Evolutionary conservation across 371 early-diverging fungal genomes (phyloP), one percentile per base, ranked within the genome.

Genomic region (Mortierella sp.): DNA sequence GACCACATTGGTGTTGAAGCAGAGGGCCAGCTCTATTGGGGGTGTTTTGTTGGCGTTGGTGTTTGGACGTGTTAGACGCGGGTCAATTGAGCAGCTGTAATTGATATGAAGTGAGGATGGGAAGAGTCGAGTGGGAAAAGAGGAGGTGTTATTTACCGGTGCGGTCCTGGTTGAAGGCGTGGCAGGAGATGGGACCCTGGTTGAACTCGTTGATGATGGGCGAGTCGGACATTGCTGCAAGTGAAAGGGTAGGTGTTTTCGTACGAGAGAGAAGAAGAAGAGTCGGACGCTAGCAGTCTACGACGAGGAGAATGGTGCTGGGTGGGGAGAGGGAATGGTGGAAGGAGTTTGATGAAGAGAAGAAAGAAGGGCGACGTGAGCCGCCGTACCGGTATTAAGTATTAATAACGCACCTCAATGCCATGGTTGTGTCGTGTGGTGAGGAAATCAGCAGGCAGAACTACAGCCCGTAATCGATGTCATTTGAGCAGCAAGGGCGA

Each of bases 81-180:
- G 34, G 21, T 37, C 43, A 24, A 40, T 40, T 67, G 40, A 67
- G 26, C 14, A 34, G 34, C 13, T 16, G 3, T 24, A 59, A 71
- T 24, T 24, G 44, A 34, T 51, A 28, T 14, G 46, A 11, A 24
- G 40, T 43, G 55, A 57, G 9, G 26, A 50, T 57, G 55, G 19
- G 24, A n/a, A n/a, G n/a, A 28, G 28, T 57, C 16, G 37, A 24
- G 24, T 21, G 40, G n/a, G n/a, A 50, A 28, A 43, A n/a, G 40
- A n/a, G 44, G 43, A n/a, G 40, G 44, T 11, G 34, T 64, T 28
- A 88, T 91, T 75, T 92, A 96, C 96, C 91, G 51, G 96, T 87
- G 75, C 93, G 89, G 92, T 98, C 96, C 81, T 93, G 91, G 92
- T 96, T 98, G 89, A 97, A 99, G 26, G 97, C 89, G 87, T 98